Percentiles rank a stretch among this genome's conserved stretches.
Evolutionary conservation across 129 eudicot genomes (phyloP).

Genomic region (Centrapalus pauciflorus): DNA sequence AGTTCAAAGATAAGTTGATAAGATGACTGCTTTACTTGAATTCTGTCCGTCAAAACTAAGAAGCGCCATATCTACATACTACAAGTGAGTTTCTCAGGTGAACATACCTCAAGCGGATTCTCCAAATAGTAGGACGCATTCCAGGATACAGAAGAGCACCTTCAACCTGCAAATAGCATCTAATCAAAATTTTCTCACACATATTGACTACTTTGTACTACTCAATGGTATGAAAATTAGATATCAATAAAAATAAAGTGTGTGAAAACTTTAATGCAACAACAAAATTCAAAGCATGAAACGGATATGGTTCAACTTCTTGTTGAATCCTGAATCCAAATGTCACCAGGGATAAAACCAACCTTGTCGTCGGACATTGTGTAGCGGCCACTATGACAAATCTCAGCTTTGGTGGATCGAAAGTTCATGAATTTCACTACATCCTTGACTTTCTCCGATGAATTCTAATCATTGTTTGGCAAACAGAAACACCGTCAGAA

Average conservation of each 20-base stretch:
- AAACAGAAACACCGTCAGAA: conserved; percentile 21
- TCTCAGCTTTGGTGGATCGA: conserved; percentile 63
- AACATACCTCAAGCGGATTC: conserved; percentile 86
- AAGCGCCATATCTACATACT: not conserved
- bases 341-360: not conserved
- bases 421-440: conserved; percentile 74
- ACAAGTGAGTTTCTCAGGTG: not conserved
- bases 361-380: conserved; percentile 92
- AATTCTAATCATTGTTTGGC: conserved; percentile 47
- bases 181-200: not conserved
- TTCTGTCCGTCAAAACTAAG: not conserved
- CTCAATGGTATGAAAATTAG: not conserved
- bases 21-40: not conserved
- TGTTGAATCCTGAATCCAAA: not conserved
- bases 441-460: conserved; percentile 85
- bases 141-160: conserved; percentile 97
- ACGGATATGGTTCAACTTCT: not conserved
- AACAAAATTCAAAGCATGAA: not conserved
- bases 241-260: not conserved
- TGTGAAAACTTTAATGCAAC: not conserved
- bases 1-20: not conserved
- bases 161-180: conserved; percentile 64
- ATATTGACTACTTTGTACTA: not conserved
- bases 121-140: conserved; percentile 83
- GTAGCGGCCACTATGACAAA: conserved; percentile 79